Base-by-base conservation (phyloP, 2,329 filamentous ascomycete genomes). In the Fusarium metavorans region DNA sequence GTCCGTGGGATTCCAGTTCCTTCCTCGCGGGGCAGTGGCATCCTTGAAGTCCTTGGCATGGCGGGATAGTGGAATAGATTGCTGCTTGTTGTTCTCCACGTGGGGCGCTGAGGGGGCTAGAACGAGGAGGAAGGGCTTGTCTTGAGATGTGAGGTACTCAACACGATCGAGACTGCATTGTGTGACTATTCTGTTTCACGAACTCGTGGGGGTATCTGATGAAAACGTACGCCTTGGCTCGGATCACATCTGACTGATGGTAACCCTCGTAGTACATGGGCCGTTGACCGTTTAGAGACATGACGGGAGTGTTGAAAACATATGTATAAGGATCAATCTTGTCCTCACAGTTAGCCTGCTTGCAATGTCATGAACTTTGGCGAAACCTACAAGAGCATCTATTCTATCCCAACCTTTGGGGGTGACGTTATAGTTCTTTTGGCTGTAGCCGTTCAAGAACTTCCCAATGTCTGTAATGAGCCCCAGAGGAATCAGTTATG, bases 21-120 rank as follows among this genome's bases (percentile, higher is more conserved):
- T 82, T 1, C 87, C 90, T 25, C 92, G 83, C 0, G 92, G 92
- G 1, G 93, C 87, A 27, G 84, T 87, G 7, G 84, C 87, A 67
- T 88, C 86, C 13, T 84, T 74, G 76, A 94, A 94, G 0, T 93
- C 83, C 74, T 90, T 81, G 27, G 85, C 84, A 74, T 94, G 91
- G 20, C 91, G 84, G 61, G 88, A 82, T 0, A 90, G 87, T 0
- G 77, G 77, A 5, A 73, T 68, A 5, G 78, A 77, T 13, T 70
- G 85, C 0, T 84, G 76, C 25, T 64, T 68, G 27, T 8, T 27
- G 27, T 27, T 27, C 8, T 27, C 27, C 27, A 27, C 27, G 5
- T 27, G 27, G 27, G 27, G 27, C 8, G 27, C 27, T 8, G 27
- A 27, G 27, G 27, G 27, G 27, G 27, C 27, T 27, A 27, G 27